These are phyloP conservation scores for Trichoderma sp. DNA, from an alignment of 2,329 filamentous ascomycete genomes.

Conservation along the genomic window DNA sequence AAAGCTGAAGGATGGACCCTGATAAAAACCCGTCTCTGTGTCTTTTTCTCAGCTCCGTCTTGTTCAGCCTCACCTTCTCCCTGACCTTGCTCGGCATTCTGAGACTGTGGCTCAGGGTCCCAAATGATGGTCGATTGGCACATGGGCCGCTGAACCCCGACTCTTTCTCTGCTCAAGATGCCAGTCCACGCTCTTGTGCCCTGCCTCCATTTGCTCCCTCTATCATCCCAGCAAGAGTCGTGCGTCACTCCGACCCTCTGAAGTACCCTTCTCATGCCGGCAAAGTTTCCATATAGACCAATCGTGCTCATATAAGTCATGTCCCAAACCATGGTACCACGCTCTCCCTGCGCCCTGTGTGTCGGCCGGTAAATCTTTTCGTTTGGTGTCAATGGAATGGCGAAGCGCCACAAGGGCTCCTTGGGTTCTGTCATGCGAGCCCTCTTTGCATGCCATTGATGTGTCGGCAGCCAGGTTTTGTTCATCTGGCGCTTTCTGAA, in stretches of 20 bases:
- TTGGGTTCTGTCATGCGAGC: slow-evolving; percentile 81
- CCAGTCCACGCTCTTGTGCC: slow-evolving; percentile 52
- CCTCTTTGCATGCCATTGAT: slow-evolving; percentile 89
- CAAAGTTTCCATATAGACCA: slow-evolving; percentile 65
- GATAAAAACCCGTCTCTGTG: slow-evolving; percentile 57
- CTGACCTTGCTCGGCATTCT: not conserved
- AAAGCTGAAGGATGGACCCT: slow-evolving; percentile 82
- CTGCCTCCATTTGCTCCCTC: slow-evolving; percentile 67
- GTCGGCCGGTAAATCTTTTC: slow-evolving; percentile 87
- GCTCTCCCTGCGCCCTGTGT: slow-evolving; percentile 72
- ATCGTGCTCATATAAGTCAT: slow-evolving; percentile 92
- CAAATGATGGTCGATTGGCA: slow-evolving; percentile 74
- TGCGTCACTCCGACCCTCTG: slow-evolving; percentile 62
- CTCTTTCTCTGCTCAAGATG: slow-evolving; percentile 52
- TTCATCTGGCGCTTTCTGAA: slow-evolving; percentile 82
- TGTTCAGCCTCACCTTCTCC: slow-evolving; percentile 23
- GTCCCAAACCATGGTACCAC: slow-evolving; percentile 85
- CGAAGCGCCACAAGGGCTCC: slow-evolving; percentile 84
- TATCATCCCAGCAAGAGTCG: slow-evolving; percentile 60
- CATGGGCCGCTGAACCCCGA: slow-evolving; percentile 54
- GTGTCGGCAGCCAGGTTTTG: slow-evolving; percentile 94
- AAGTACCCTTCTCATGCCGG: slow-evolving; percentile 65
- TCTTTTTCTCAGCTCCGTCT: slow-evolving; percentile 26
- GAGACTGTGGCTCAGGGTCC: slow-evolving; percentile 50
- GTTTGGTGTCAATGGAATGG: slow-evolving; percentile 78